Percentiles rank a stretch among this genome's conserved stretches.
Evolutionary conservation across 768 basidiomycete species (phyloP).

Genomic region (Megacollybia marginata): DNA sequence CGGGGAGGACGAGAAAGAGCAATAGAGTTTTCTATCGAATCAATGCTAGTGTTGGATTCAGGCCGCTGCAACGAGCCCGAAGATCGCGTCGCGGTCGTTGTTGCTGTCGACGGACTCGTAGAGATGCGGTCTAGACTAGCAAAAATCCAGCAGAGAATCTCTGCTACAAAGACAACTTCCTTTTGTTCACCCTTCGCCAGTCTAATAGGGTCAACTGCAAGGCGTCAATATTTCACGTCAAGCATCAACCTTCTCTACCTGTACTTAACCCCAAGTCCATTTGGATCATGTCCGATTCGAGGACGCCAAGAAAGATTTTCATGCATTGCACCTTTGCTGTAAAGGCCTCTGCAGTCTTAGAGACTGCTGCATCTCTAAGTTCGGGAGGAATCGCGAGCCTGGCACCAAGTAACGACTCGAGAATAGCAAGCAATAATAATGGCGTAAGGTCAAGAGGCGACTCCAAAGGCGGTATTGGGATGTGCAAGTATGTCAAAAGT

Average conservation of each 20-base stretch:
- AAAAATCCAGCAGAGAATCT: constrained; percentile 67
- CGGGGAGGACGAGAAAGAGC: constrained; percentile 16
- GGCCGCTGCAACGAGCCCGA: constrained; percentile 23
- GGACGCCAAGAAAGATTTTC: constrained; percentile 69
- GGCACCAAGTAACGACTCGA: constrained; percentile 51
- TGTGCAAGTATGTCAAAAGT: constrained; percentile 34
- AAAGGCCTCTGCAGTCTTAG: constrained; percentile 26
- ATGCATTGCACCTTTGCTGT: constrained; percentile 50
- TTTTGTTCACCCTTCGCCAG: constrained; percentile 60
- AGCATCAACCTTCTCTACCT: too few species aligned
- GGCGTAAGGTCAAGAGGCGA: constrained; percentile 63
- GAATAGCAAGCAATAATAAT: constrained; percentile 59
- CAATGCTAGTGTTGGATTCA: constrained; percentile 9
- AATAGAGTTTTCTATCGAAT: constrained; percentile 1
- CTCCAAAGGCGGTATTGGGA: constrained; percentile 36
- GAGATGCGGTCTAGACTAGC: background rate
- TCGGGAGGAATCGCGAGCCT: constrained; percentile 42
- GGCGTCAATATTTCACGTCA: too few species aligned
- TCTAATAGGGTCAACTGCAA: constrained; percentile 47
- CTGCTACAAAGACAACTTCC: constrained; percentile 58
- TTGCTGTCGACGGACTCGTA: constrained; percentile 13
- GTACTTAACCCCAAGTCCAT: constrained; percentile 57
- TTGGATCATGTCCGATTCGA: constrained; percentile 56
- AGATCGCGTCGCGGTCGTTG: constrained; percentile 24
- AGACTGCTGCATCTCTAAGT: constrained; percentile 12